Percentiles rank a stretch among this genome's conserved stretches.
Conservation (phyloP, 179 eudicot genomes). For the Corrigiola litoralis region DNA sequence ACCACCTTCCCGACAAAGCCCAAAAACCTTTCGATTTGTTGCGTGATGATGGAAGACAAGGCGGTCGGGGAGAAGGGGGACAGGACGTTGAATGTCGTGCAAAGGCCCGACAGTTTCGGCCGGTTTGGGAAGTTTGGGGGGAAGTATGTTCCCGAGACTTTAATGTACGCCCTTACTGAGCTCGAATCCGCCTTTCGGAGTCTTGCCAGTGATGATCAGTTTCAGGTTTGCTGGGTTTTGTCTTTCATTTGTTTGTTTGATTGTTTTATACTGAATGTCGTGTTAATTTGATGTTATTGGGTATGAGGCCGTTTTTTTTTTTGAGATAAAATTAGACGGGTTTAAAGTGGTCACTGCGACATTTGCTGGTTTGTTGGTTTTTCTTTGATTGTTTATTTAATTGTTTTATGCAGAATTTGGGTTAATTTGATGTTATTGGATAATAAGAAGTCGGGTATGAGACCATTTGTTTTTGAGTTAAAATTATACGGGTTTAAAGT, state of each 20-base stretch:
- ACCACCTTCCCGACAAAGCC: slow-evolving; percentile 11
- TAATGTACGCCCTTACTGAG: slow-evolving; percentile 79
- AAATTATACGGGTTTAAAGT: too few species aligned
- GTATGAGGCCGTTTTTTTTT: too few species aligned
- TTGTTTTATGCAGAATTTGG: too few species aligned
- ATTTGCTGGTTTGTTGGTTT: too few species aligned
- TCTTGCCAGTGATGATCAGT: slow-evolving; percentile 46
- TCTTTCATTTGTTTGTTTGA: background rate
- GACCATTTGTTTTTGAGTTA: too few species aligned
- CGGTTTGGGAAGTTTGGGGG: slow-evolving; percentile 89
- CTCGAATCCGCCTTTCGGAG: slow-evolving; percentile 65
- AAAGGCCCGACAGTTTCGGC: slow-evolving; percentile 77
- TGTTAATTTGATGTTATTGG: too few species aligned
- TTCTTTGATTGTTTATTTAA: too few species aligned
- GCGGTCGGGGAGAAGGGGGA: background rate
- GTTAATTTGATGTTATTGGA: too few species aligned
- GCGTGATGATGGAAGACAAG: slow-evolving; percentile 32
- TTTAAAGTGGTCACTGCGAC: too few species aligned
- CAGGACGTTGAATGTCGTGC: slow-evolving; percentile 22
- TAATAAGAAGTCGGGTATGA: too few species aligned
- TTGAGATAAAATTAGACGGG: too few species aligned
- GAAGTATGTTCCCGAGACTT: slow-evolving; percentile 85
- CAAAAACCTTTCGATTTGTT: slow-evolving; percentile 32
- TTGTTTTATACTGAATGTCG: background rate
- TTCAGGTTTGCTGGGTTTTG: slow-evolving; percentile 47